Evolutionary conservation across 768 basidiomycete species (phyloP), one percentile per base, ranked within the genome.

Genomic region (Tylopilus cervinicoccineus): DNA sequence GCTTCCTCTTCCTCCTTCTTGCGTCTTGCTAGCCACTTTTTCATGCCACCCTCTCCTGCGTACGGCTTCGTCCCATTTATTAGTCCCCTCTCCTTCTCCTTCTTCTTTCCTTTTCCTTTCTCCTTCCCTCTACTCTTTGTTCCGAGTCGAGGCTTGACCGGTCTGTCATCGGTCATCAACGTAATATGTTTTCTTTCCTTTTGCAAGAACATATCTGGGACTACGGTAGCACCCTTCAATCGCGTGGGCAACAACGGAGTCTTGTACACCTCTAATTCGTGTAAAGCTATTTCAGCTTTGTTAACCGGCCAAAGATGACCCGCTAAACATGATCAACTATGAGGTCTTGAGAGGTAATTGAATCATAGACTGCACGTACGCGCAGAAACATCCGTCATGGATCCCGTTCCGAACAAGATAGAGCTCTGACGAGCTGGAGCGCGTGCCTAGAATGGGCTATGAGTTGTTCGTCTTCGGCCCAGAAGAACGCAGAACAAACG

Each of bases 41-140:
- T 88, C 76, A 88, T 82, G 1, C 86, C 85, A 44, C 87, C 84
- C 52, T 81, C 78, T 7, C 87, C 88, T 1, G 86, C 82, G 57
- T 90, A 90, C 4, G 88, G 88, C 58, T 89, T 89, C 17, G 78
- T 79, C 32, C 75, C 76, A 52, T 80, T 81, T 13, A 72, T 65
- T 16, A 70, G 62, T 20, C 50, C 64, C 38, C 64, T 65, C 26
- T 69, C 58, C 40, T 63, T 65, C 33, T 67, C 59, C 36, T 64
- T 71, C 29, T 59, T 65, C 57, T 74, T 76, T 13, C 51, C 63
- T 41, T 60, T 64, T 1, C 52, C 64, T 38, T 60, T 64, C 6
- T 59, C 59, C 60, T 73, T 68, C 56, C 69, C 59, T 54, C 70
- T 67, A 16, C 45, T 55, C 54, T 69, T 69, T 23, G 69, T 74